Percentiles rank a stretch among this genome's conserved stretches.
These are phyloP conservation scores for Aspergillus proliferans DNA, from an alignment of 2,329 filamentous ascomycete genomes.

Conservation along the genomic window DNA sequence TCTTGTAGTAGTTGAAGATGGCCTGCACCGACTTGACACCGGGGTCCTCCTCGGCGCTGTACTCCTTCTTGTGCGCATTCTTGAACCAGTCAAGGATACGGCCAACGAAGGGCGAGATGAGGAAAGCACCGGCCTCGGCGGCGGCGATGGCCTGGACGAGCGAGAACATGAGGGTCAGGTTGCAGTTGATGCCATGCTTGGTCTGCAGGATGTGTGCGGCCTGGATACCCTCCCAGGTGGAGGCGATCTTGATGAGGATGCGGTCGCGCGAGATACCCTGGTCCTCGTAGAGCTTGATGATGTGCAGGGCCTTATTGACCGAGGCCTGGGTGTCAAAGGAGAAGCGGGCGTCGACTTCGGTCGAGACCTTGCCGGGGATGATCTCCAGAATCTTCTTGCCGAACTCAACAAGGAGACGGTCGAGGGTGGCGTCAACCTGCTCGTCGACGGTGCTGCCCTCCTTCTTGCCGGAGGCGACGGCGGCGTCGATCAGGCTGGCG, in stretches of 20 bases:
- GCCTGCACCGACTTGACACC: conserved; percentile 87
- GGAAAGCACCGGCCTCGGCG: conserved; percentile 90
- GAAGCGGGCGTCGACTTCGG: conserved; percentile 92
- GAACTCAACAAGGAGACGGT: conserved; percentile 94
- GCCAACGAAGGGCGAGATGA: conserved; percentile 98
- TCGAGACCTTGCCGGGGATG: conserved; percentile 97
- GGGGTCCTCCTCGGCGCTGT: conserved; percentile 81
- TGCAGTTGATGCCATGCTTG: conserved; percentile 95
- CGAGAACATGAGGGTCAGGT: conserved; percentile 99
- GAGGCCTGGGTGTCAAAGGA: conserved; percentile 93
- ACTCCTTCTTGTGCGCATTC: conserved; percentile 89
- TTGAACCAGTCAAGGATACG: conserved; percentile 99
- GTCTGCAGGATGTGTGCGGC: conserved; percentile 93
- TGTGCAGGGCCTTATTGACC: conserved; percentile 90
- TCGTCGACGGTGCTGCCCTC: conserved; percentile 62
- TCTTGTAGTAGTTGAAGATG: conserved; percentile 99
- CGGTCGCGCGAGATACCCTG: conserved; percentile 89
- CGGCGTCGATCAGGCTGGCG: conserved; percentile 79
- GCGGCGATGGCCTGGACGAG: conserved; percentile 88
- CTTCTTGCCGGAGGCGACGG: conserved; percentile 78
- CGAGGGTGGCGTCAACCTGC: conserved; percentile 83
- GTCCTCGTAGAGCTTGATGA: conserved; percentile 97
- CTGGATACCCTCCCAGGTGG: conserved; percentile 99
- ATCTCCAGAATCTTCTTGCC: conserved; percentile 96
- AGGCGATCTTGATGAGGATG: conserved; percentile 96